Base-by-base conservation (phyloP, 768 basidiomycete genomes). In the Tylopilus sp. region DNA sequence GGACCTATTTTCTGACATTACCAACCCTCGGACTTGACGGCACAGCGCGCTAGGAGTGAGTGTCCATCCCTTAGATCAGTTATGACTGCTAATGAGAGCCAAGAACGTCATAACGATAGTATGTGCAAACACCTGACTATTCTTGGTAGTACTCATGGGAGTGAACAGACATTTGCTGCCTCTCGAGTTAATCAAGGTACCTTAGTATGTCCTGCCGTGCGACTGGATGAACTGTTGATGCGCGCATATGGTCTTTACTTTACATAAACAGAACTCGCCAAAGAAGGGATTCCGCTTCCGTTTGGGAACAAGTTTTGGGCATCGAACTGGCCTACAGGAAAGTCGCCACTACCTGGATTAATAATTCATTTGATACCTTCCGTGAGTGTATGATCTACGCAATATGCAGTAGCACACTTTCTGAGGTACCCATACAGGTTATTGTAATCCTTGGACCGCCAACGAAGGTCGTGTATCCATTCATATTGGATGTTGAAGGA, bases 291-390 rank as follows among this genome's bases (percentile, higher is more conserved):
- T n/a, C 81, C 80, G 11, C 71, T 83, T 0, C 80, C 81, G 0
- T 81, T 81, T 47, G 79, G 79, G 3, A 82, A 78, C 55, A 72
- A 63, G 22, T 79, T 83, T 57, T 81, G 80, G 81, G 81, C 81
- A 1, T 79, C 79, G 1, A 83, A 82, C 58, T 81, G 79, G 80
- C 80, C 80, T 1, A 79, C 77, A 2, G 78, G 80, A 7, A 77
- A 77, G 54, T 77, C 81, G 0, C 81, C 81, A 0, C 60, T 82
- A 22, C 79, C 80, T 0, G 81, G 79, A 0, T 71, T 82, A 3
- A 75, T 82, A 44, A 71, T 83, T 6, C 78, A 82, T 45, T 57
- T 82, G 23, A 79, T 81, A 35, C 74, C 79, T 20, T 79, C 81
- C 0, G 78, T 74, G 42, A 46, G 73, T 51, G 1, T 4, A 12